Conservation (phyloP, 257 asterid genomes). For the Leptodermis oblonga region DNA sequence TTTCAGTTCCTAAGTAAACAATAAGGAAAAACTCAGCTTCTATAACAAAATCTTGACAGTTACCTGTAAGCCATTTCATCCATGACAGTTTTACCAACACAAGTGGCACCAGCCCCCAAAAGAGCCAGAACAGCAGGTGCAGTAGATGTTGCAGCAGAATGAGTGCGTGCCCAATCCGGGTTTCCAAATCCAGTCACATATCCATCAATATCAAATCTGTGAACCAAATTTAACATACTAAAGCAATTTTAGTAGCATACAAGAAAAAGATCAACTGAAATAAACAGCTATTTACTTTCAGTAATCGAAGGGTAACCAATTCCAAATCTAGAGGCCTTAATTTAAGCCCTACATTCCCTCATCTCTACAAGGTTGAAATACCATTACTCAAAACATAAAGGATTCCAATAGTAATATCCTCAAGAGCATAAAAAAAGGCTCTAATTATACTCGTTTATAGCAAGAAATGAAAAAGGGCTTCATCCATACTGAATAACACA, state of each 20-base stretch:
- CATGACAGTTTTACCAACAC: constrained; percentile 79
- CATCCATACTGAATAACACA: neutral
- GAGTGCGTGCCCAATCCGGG: constrained; percentile 84
- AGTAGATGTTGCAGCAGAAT: constrained; percentile 58
- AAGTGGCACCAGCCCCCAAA: constrained; percentile 76
- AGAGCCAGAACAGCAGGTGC: constrained; percentile 58
- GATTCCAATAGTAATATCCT: neutral
- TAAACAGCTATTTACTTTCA: neutral
- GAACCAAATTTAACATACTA: constrained; percentile 7
- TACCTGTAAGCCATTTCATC: constrained; percentile 99
- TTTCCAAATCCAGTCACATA: constrained; percentile 81
- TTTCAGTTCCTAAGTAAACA: neutral
- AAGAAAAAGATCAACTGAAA: neutral
- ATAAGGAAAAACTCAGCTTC: neutral
- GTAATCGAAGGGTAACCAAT: neutral
- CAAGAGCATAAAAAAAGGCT: neutral
- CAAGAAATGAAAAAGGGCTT: neutral
- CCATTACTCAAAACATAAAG: neutral
- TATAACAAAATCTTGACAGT: neutral
- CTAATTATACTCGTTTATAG: neutral
- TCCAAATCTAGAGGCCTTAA: neutral
- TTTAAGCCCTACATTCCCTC: neutral
- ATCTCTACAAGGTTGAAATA: neutral
- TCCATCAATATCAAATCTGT: constrained; percentile 78
- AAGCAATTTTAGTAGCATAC: neutral